Evolutionary conservation across 2,329 filamentous ascomycete species (phyloP).

Genomic region (Pseudogymnoascus verrucosus): DNA sequence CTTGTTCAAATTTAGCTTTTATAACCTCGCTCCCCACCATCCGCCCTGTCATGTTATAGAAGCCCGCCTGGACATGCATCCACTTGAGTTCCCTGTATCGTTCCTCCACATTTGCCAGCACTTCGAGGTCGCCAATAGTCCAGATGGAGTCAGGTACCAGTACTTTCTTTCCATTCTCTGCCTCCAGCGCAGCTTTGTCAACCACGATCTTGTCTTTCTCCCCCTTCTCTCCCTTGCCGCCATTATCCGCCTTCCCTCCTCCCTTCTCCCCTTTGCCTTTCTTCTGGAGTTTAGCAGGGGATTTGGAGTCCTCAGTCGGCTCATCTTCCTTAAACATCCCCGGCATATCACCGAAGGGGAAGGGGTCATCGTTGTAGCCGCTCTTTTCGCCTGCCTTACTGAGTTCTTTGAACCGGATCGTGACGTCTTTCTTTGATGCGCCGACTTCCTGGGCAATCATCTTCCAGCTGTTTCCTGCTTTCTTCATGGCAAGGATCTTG

Average conservation of each 20-base stretch:
- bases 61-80: constrained; percentile 25
- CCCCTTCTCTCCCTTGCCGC: background rate
- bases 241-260: background rate
- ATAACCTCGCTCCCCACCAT: constrained; percentile 25
- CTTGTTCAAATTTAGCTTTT: constrained; percentile 23
- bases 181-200: background rate
- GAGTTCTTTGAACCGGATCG: constrained; percentile 15
- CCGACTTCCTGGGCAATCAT: constrained; percentile 16
- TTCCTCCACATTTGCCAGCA: constrained; percentile 22
- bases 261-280: constrained; percentile 10
- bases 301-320: background rate
- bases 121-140: constrained; percentile 23
- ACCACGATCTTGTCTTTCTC: constrained; percentile 4
- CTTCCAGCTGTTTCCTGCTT: constrained; percentile 20
- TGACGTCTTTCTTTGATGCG: constrained; percentile 14
- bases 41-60: constrained; percentile 27
- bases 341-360: background rate
- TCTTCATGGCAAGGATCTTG: constrained; percentile 22
- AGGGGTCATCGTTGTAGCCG: background rate
- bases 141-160: constrained; percentile 21
- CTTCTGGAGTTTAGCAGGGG: background rate
- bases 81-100: constrained; percentile 23
- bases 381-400: constrained; percentile 9
- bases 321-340: background rate
- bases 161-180: background rate